These are phyloP conservation scores for Fragilaria radians DNA, from an alignment of 108 stramenopile genomes.

Conservation along the genomic window DNA sequence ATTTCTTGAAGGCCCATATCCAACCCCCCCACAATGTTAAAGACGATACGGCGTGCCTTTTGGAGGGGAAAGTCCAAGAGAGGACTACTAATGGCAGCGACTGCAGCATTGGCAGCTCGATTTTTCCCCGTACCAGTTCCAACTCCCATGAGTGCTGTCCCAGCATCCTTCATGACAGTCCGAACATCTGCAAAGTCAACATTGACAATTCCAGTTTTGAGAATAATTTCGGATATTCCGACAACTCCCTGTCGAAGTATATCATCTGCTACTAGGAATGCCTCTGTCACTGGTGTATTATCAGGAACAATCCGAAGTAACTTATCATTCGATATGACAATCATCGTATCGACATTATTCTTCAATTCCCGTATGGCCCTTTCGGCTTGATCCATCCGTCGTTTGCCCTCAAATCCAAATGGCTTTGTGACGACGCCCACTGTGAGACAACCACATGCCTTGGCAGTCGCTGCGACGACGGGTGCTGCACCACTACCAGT, in stretches of 20 bases:
- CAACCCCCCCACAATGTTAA: constrained; percentile 79
- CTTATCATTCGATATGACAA: constrained; percentile 74
- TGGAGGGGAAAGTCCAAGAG: constrained; percentile 60
- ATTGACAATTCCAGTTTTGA: constrained; percentile 74
- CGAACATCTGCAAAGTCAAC: constrained; percentile 83
- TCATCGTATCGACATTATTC: constrained; percentile 65
- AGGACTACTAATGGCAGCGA: constrained; percentile 65
- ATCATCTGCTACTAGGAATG: constrained; percentile 79
- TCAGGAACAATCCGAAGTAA: constrained; percentile 73
- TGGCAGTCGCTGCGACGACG: constrained; percentile 53
- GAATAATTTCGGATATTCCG: constrained; percentile 77
- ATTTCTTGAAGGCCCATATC: constrained; percentile 68
- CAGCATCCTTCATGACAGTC: constrained; percentile 59
- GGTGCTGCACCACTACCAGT: constrained; percentile 79
- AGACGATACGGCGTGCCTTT: constrained; percentile 48
- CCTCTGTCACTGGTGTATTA: constrained; percentile 65
- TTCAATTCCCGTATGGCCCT: constrained; percentile 46
- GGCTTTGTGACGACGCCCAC: constrained; percentile 80
- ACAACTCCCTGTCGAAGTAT: constrained; percentile 75
- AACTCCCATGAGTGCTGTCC: constrained; percentile 76
- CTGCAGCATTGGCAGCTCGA: constrained; percentile 61
- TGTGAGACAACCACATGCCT: constrained; percentile 58
- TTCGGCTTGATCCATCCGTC: constrained; percentile 51
- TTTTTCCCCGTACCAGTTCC: constrained; percentile 66
- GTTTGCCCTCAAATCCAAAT: constrained; percentile 71